A percentile compares a stretch with the other conserved stretches of the same genome.
phyloP scores from a whole-genome alignment of 1,284 basidiomycete species.

The Cryptococcus sp. region DNA sequence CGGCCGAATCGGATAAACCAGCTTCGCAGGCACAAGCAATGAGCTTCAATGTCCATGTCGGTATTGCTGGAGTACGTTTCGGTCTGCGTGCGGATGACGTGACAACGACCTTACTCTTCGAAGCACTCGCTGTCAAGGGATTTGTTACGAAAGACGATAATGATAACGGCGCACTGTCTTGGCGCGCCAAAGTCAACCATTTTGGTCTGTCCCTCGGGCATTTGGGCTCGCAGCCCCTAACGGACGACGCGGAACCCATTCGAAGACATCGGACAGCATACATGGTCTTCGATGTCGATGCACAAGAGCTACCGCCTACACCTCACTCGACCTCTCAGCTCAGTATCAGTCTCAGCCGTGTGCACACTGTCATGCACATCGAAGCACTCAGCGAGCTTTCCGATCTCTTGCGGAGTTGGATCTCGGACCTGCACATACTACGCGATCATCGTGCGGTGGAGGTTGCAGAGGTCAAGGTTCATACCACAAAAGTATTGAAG shows the following conservation, averaged over 20 bases:
- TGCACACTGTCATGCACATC: slow-evolving; percentile 89
- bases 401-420: slow-evolving; percentile 74
- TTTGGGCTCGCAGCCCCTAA: slow-evolving; percentile 24
- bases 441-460: slow-evolving; percentile 73
- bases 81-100: slow-evolving; percentile 49
- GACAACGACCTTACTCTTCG: slow-evolving; percentile 42
- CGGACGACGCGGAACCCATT: slow-evolving; percentile 55
- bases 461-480: slow-evolving; percentile 75
- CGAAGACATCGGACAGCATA: slow-evolving; percentile 74
- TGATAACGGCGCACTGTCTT: slow-evolving; percentile 29
- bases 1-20: background rate
- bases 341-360: slow-evolving; percentile 66
- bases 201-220: slow-evolving; percentile 47
- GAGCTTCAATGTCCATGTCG: slow-evolving; percentile 30
- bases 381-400: slow-evolving; percentile 83
- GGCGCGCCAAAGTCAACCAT: slow-evolving; percentile 46
- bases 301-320: slow-evolving; percentile 46
- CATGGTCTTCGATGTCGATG: slow-evolving; percentile 70
- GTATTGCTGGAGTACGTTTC: slow-evolving; percentile 39
- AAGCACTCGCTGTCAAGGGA: slow-evolving; percentile 40
- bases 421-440: slow-evolving; percentile 72
- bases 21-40: background rate
- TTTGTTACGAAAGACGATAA: slow-evolving; percentile 29
- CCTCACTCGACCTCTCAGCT: slow-evolving; percentile 34
- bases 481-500: slow-evolving; percentile 69